Percentiles rank a stretch among this genome's conserved stretches.
Evolutionary conservation across 768 basidiomycete genomes (phyloP).

Genomic region (button mushroom (Agaricus bisporus)): DNA sequence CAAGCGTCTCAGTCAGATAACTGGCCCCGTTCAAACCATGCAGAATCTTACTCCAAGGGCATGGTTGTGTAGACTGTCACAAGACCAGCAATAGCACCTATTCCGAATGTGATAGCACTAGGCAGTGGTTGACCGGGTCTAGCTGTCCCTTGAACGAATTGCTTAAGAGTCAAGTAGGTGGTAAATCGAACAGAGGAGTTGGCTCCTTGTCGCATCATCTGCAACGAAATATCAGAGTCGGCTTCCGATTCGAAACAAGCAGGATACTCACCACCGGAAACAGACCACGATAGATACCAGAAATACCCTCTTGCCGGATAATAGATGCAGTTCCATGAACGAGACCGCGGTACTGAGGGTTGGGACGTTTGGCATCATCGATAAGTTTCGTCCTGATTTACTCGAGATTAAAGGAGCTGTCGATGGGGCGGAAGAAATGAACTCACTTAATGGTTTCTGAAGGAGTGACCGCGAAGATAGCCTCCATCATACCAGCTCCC

Average conservation of each 20-base stretch:
- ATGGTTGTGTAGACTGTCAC: slow-evolving; percentile 92
- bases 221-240: neutral
- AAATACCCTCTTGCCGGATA: slow-evolving; percentile 76
- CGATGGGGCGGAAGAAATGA: neutral
- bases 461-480: slow-evolving; percentile 91
- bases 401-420: neutral
- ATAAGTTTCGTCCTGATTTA: slow-evolving; percentile 85
- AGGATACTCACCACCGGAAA: slow-evolving; percentile 77
- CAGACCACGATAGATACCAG: slow-evolving; percentile 84
- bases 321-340: slow-evolving; percentile 81
- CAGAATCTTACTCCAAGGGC: slow-evolving; percentile 63
- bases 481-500: slow-evolving; percentile 89
- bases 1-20: neutral
- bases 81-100: slow-evolving; percentile 89
- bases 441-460: slow-evolving; percentile 97
- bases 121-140: slow-evolving; percentile 84
- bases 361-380: slow-evolving; percentile 82
- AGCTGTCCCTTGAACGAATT: slow-evolving; percentile 81
- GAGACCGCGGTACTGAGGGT: slow-evolving; percentile 82
- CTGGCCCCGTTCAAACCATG: neutral
- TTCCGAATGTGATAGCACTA: slow-evolving; percentile 84
- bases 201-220: slow-evolving; percentile 98
- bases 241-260: neutral
- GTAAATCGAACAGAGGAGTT: slow-evolving; percentile 97
- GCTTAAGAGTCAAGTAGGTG: slow-evolving; percentile 90